Evolutionary conservation across 1,284 basidiomycete species (phyloP).

Genomic region (Ganoderma resinaceum): DNA sequence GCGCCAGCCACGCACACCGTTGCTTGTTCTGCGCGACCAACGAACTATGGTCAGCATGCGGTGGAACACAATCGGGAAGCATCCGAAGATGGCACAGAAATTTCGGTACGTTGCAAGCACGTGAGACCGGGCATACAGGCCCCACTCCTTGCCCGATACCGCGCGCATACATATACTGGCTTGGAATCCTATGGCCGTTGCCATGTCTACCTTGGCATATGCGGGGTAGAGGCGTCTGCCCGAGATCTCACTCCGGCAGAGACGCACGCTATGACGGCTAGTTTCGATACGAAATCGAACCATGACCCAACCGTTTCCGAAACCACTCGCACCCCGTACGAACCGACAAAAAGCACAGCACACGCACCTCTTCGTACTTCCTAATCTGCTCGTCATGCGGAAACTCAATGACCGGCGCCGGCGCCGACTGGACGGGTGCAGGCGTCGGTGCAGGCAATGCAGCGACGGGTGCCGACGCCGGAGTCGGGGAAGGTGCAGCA

Average conservation of each 20-base stretch:
- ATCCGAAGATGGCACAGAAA: neutral
- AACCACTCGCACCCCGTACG: neutral
- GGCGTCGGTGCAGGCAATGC: slow-evolving; percentile 21
- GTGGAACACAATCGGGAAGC: neutral
- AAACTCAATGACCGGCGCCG: slow-evolving; percentile 34
- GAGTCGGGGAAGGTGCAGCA: slow-evolving; percentile 26
- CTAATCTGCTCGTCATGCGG: slow-evolving; percentile 59
- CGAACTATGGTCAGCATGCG: neutral
- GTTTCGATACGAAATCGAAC: no score
- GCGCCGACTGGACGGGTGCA: slow-evolving; percentile 19
- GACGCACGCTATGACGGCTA: no score
- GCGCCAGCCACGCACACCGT: slow-evolving; percentile 79
- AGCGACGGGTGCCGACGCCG: slow-evolving; percentile 30
- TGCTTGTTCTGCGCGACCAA: slow-evolving; percentile 63
- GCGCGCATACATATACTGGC: no score
- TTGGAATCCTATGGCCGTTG: no score
- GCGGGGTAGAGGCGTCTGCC: no score
- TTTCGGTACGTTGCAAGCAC: no score
- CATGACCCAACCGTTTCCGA: neutral
- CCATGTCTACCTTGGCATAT: no score
- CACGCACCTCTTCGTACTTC: slow-evolving; percentile 66
- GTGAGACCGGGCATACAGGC: no score
- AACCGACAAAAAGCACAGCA: neutral
- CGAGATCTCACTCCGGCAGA: no score
- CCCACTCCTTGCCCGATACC: no score